Evolutionary conservation across 2,329 filamentous ascomycete genomes (phyloP).

Genomic region (Akanthomyces lecanii): DNA sequence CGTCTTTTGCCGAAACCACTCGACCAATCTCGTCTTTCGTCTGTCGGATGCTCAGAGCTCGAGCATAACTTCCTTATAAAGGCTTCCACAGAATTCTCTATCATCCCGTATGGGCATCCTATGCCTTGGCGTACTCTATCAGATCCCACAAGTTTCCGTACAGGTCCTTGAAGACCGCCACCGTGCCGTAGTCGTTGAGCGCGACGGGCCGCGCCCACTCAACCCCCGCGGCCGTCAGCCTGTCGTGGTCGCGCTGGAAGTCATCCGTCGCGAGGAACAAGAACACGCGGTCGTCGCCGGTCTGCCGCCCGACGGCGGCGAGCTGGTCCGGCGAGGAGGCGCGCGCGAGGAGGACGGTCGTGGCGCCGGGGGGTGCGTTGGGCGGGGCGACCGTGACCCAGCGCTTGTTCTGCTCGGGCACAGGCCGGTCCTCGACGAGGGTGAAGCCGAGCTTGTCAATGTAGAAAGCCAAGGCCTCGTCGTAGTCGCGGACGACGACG

Average conservation of each 20-base stretch:
- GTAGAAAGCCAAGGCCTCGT: conserved; percentile 20
- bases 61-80: too few species aligned
- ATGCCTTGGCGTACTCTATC: conserved; percentile 7
- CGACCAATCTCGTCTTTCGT: too few species aligned
- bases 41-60: too few species aligned
- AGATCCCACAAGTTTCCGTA: conserved; percentile 21
- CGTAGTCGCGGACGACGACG: conserved; percentile 20
- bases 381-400: conserved; percentile 17
- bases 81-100: background rate
- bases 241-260: conserved; percentile 14
- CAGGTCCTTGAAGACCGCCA: conserved; percentile 20
- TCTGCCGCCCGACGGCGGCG: conserved; percentile 18
- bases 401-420: conserved; percentile 17
- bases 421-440: conserved; percentile 18
- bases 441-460: conserved; percentile 19
- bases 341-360: conserved; percentile 16
- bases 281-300: conserved; percentile 19
- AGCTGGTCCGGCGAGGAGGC: conserved; percentile 18
- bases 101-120: background rate
- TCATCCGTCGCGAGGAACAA: conserved; percentile 21
- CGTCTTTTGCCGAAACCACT: too few species aligned
- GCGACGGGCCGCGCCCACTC: conserved; percentile 17
- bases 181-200: conserved; percentile 17
- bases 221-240: conserved; percentile 9
- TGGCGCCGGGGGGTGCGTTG: background rate